Base-by-base conservation (phyloP, 306 rosid genomes). In the Begonia loranthoides region DNA sequence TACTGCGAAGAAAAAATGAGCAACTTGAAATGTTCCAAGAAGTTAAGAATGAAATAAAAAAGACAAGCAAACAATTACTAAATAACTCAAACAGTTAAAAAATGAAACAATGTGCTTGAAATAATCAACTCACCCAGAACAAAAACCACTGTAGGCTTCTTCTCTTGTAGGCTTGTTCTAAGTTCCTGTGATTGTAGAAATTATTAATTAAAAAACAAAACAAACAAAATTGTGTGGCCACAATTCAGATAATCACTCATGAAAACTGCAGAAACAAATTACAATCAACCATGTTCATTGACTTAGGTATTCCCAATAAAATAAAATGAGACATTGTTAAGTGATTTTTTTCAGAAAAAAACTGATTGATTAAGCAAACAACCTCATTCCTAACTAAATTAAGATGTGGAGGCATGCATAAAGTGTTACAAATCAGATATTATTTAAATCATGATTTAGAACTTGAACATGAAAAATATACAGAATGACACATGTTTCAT, bases 141-240 rank as follows among this genome's bases (percentile, higher is more conserved):
- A 78, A 92, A 92, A 65, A 92, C 82, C 65, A 92, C 82, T 10
- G 93, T 83, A 45, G 87, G 88, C 4, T 80, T 90, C 80, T 76
- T 79, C 59, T 63, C 79, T 39, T 60, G 68, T 54, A 77, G 21
- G 65, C 77, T 69, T 69, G 80, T 71, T 63, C 66, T 70, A 56
- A 64, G 66, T 70, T 62, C 81, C 99, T 90, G 66, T 65, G 63
- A 65, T 28, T 59, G 50, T 55, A 63, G 50, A 41, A 61, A 61
- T 39, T 22, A 13, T 34, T 43, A 22, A 28, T 28, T 28, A 28
- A 7, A 28, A 28, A 28, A 19, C 22, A 55, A 49, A 13, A 17
- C 5, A 14, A 17, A 10, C 47, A 43, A 45, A 63, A 63, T 21
- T 63, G 54, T 52, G 56, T 49, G 9, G 12, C 16, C 34, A 28